A percentile compares a stretch with the other conserved stretches of the same genome.
Conservation (phyloP, 2,329 filamentous ascomycete genomes). For the Periconia digitata region DNA sequence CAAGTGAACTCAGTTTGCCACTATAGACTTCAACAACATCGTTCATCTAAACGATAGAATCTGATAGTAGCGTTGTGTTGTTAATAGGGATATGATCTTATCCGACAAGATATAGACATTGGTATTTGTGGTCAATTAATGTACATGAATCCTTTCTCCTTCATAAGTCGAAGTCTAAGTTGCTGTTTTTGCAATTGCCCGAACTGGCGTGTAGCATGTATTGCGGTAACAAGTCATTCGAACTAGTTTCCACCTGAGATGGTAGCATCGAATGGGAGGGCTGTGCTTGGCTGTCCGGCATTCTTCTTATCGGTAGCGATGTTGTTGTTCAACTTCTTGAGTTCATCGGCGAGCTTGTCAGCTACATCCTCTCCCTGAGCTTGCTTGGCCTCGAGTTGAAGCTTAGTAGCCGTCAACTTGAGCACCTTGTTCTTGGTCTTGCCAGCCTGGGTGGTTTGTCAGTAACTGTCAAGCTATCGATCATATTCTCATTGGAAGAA, state of each 20-base stretch:
- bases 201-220: no score
- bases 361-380: conserved; percentile 55
- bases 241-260: conserved; percentile 30
- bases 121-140: not conserved
- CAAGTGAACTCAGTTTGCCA: no score
- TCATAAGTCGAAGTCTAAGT: not conserved
- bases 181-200: no score
- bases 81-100: no score
- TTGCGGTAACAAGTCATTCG: no score
- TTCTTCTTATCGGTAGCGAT: conserved; percentile 51
- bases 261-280: conserved; percentile 29
- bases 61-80: no score
- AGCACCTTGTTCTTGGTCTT: conserved; percentile 65
- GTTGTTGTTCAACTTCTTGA: conserved; percentile 58
- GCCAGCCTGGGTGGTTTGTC: conserved; percentile 31
- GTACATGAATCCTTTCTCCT: not conserved
- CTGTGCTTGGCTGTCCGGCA: conserved; percentile 49
- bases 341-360: conserved; percentile 50
- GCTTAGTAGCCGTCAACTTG: conserved; percentile 57
- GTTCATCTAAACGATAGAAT: no score
- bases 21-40: no score
- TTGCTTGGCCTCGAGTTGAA: conserved; percentile 55
- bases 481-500: not conserved
- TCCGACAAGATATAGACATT: not conserved
- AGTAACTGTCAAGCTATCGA: not conserved